Conservation (phyloP, 768 basidiomycete genomes). For the Glaciozyma martinii region DNA sequence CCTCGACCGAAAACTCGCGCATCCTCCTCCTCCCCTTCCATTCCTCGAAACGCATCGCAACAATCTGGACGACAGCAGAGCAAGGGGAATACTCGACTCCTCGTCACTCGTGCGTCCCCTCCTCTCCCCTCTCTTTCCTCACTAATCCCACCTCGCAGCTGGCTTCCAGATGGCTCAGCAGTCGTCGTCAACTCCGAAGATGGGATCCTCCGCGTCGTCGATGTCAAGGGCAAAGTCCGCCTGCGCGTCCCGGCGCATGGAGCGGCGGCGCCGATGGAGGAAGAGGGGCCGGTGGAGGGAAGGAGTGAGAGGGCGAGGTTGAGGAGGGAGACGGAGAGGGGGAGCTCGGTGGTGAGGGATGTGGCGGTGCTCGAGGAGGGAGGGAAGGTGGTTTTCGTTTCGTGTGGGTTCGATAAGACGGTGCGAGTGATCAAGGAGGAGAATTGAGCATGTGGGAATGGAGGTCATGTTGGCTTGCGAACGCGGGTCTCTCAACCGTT, state of each 20-base stretch:
- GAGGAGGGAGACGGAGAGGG: constrained; percentile 29
- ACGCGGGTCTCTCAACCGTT: too few species aligned
- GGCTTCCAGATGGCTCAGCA: constrained; percentile 30
- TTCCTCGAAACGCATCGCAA: constrained; percentile 23
- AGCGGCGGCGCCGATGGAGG: constrained; percentile 24
- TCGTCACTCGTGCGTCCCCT: constrained; percentile 19
- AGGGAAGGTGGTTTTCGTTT: background rate
- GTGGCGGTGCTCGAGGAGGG: constrained; percentile 7
- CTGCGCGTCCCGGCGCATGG: constrained; percentile 26
- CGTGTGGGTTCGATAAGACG: constrained; percentile 32
- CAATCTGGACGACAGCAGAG: constrained; percentile 29
- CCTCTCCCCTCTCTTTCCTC: too few species aligned
- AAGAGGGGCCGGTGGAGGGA: background rate
- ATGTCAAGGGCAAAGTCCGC: constrained; percentile 18
- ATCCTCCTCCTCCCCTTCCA: constrained; percentile 37
- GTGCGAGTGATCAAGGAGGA: too few species aligned
- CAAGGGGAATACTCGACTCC: constrained; percentile 34
- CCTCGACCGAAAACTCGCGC: constrained; percentile 27
- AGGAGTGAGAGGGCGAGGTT: constrained; percentile 20
- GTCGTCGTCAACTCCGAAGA: constrained; percentile 37
- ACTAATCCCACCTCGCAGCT: constrained; percentile 1
- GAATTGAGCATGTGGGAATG: too few species aligned
- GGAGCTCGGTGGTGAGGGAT: constrained; percentile 30
- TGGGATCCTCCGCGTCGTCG: constrained; percentile 34
- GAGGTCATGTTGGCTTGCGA: background rate